These are phyloP conservation scores for Aegle marmelos DNA, from an alignment of 345 rosid species.

Conservation along the genomic window DNA sequence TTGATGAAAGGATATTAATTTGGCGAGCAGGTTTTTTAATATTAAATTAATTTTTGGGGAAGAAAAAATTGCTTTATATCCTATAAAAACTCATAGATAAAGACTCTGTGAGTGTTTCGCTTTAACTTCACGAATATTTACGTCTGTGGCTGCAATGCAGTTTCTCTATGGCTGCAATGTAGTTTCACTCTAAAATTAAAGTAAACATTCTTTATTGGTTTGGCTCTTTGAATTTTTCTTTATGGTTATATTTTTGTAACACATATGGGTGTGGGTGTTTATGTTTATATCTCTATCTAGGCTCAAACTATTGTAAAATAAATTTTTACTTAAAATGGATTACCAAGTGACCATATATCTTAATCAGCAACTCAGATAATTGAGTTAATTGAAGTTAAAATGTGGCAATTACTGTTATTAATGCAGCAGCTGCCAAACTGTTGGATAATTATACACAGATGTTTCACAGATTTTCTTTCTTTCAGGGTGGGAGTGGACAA, in stretches of 20 bases:
- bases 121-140: neutral
- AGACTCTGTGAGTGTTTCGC: neutral
- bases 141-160: neutral
- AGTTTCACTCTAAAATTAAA: neutral
- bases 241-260: neutral
- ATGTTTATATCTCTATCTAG: neutral
- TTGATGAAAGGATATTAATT: neutral
- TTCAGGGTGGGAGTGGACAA: no score
- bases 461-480: neutral
- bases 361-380: neutral
- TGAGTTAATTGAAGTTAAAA: neutral
- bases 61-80: neutral
- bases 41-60: neutral
- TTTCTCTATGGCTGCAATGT: neutral
- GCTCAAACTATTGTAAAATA: no score
- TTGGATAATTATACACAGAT: neutral
- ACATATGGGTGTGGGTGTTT: neutral
- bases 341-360: neutral
- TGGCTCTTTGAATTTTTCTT: neutral
- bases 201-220: neutral
- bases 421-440: neutral
- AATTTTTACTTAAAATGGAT: neutral
- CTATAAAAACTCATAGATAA: neutral
- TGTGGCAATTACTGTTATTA: neutral
- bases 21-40: neutral